Conservation (phyloP, 495 filamentous ascomycete genomes). For the Peziza echinospora region DNA sequence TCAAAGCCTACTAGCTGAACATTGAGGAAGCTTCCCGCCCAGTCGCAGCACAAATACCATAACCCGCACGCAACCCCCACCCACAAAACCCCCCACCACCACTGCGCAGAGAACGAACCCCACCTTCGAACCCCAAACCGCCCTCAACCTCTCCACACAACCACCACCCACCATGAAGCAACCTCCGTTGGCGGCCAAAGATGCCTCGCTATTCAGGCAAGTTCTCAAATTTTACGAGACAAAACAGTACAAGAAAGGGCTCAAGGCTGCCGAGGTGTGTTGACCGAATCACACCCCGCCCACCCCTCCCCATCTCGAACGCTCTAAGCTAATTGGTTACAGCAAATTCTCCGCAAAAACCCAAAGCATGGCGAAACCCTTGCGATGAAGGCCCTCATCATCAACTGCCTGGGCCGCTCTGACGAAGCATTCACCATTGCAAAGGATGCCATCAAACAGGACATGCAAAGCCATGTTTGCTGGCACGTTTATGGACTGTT, state of each 20-base stretch:
- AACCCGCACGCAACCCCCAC: too few relatives aligned
- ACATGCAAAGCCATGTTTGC: conserved; percentile 97
- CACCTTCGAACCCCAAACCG: too few relatives aligned
- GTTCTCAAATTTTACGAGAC: conserved; percentile 89
- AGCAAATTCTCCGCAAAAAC: conserved; percentile 82
- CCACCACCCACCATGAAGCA: too few relatives aligned
- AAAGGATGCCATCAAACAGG: conserved; percentile 71
- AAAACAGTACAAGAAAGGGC: conserved; percentile 95
- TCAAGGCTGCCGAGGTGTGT: conserved; percentile 13
- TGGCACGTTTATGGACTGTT: conserved; percentile 99
- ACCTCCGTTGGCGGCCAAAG: conserved; percentile 71
- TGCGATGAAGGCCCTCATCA: conserved; percentile 96
- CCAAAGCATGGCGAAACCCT: conserved; percentile 95
- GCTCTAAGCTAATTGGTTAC: conserved; percentile 15
- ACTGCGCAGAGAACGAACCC: too few relatives aligned
- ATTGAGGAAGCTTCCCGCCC: too few relatives aligned
- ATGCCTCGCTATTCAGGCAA: conserved; percentile 76
- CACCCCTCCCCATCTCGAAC: neutral
- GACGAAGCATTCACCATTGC: conserved; percentile 86
- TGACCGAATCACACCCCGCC: neutral
- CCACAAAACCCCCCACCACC: too few relatives aligned
- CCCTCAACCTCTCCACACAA: too few relatives aligned
- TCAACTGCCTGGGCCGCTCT: conserved; percentile 70
- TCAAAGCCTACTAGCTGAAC: too few relatives aligned
- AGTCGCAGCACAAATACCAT: too few relatives aligned